Conservation (phyloP, 2,329 filamentous ascomycete genomes). For the Nakataea oryzae region DNA sequence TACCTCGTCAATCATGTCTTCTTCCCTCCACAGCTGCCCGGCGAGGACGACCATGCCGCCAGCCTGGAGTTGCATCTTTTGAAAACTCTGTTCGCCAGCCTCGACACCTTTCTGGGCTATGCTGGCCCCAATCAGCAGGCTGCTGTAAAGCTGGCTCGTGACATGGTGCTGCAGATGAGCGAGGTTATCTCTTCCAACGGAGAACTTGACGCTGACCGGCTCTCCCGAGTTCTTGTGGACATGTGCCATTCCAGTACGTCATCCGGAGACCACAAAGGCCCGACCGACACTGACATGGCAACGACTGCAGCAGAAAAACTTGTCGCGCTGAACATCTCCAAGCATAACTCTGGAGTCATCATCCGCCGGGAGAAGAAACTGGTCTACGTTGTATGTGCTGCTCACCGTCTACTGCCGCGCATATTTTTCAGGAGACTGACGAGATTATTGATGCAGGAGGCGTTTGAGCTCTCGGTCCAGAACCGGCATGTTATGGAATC, state of each 20-base stretch:
- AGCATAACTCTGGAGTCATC: not conserved
- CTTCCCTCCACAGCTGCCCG: not conserved
- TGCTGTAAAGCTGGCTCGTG: not conserved
- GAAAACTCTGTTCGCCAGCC: not conserved
- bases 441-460: not conserved
- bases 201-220: not conserved
- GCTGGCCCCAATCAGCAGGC: not conserved
- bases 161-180: not conserved
- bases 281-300: not conserved
- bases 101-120: not conserved
- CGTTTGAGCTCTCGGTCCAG: not conserved
- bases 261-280: no score
- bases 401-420: not conserved
- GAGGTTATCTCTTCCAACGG: not conserved
- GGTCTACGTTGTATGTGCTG: not conserved
- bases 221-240: not conserved
- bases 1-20: not conserved
- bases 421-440: no score
- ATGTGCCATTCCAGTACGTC: not conserved
- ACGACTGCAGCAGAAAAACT: not conserved
- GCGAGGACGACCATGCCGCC: not conserved
- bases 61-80: not conserved
- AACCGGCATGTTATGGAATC: not conserved
- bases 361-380: not conserved
- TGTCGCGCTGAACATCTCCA: not conserved